A percentile compares a stretch with the other conserved stretches of the same genome.
These are phyloP conservation scores for Rhizoctonia solani DNA, from an alignment of 1,284 basidiomycete species.

Conservation along the genomic window DNA sequence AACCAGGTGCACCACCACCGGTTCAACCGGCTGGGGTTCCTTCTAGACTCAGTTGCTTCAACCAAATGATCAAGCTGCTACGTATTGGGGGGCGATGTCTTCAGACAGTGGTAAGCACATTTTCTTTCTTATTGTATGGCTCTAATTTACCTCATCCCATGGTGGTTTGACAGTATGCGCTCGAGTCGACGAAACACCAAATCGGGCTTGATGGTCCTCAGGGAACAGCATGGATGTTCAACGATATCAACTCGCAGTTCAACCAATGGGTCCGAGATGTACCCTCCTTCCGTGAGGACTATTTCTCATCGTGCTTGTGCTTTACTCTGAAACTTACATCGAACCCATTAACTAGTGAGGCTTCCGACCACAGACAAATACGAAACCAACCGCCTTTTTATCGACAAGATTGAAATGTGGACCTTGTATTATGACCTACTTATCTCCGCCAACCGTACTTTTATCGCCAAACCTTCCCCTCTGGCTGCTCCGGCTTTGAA, in stretches of 20 bases:
- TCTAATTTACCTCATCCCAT: background rate
- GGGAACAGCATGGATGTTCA: background rate
- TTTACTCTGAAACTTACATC: background rate
- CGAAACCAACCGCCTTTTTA: background rate
- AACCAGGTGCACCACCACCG: background rate
- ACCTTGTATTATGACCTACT: background rate
- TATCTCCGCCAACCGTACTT: background rate
- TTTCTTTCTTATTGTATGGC: background rate
- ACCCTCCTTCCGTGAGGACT: background rate
- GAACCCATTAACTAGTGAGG: background rate
- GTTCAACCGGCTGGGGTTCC: background rate
- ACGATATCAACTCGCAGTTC: background rate
- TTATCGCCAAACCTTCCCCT: background rate
- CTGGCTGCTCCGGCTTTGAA: background rate
- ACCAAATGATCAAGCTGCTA: background rate
- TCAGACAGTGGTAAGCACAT: conserved; percentile 3
- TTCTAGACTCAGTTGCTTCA: background rate
- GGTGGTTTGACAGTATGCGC: background rate
- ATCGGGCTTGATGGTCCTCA: conserved; percentile 2
- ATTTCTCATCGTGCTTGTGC: background rate
- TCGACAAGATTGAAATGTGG: background rate
- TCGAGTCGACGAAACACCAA: background rate
- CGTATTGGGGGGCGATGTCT: background rate
- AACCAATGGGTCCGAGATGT: background rate
- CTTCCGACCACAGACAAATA: background rate